These are phyloP conservation scores for Salvia miltiorrhiza DNA, from an alignment of 257 asterid species.

Conservation along the genomic window DNA sequence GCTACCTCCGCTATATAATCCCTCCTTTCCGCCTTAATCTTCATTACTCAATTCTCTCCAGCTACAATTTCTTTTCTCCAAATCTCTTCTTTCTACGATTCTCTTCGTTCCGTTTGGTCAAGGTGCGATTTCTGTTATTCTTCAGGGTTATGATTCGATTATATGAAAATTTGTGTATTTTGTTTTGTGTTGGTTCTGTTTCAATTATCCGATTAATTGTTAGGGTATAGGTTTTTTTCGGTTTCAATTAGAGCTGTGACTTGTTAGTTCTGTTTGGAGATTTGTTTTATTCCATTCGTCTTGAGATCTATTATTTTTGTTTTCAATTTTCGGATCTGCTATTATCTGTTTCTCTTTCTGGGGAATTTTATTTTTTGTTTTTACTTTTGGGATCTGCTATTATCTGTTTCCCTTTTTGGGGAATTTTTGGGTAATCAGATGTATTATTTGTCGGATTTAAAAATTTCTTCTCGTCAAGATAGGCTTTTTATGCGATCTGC, in stretches of 20 bases:
- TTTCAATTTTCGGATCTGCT: background rate
- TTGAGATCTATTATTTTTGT: background rate
- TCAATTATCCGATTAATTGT: no score
- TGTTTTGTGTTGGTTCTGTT: background rate
- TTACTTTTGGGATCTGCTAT: background rate
- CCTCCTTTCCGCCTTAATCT: background rate
- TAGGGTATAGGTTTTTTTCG: no score
- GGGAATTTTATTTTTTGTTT: background rate
- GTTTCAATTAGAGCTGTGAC: background rate
- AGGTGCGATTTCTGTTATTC: background rate
- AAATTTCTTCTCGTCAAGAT: no score
- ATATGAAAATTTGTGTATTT: background rate
- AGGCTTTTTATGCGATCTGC: background rate
- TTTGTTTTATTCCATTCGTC: background rate
- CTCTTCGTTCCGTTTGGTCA: background rate
- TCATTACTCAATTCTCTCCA: background rate
- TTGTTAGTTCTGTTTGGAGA: background rate
- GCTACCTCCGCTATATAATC: slow-evolving; percentile 30
- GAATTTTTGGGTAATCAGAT: background rate
- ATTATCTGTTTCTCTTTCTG: background rate
- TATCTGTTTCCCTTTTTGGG: background rate
- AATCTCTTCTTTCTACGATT: background rate
- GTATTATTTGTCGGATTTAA: background rate
- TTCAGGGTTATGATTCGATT: background rate
- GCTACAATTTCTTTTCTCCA: background rate